Evolutionary conservation across 352 stramenopile species (phyloP).

Genomic region (Phytophthora meadii): DNA sequence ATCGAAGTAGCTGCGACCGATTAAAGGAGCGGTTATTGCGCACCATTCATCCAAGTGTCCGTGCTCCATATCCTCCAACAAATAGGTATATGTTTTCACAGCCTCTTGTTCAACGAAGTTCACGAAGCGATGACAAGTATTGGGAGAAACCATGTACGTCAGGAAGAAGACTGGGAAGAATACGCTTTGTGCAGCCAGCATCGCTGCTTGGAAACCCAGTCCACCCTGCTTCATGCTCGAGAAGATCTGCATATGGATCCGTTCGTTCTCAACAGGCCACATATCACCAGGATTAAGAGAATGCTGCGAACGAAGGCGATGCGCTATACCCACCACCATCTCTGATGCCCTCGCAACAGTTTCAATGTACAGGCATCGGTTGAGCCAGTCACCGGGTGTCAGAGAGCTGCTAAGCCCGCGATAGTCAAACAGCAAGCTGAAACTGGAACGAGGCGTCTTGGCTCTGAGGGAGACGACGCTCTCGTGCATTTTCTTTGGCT

Average conservation of each 20-base stretch:
- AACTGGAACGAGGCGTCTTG: conserved; percentile 43
- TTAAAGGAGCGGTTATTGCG: conserved; percentile 55
- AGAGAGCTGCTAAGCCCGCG: conserved; percentile 58
- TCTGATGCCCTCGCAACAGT: conserved; percentile 74
- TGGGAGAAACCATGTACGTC: conserved; percentile 85
- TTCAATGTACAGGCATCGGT: conserved; percentile 82
- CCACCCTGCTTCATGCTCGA: conserved; percentile 89
- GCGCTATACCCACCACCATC: conserved; percentile 74
- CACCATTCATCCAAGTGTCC: conserved; percentile 81
- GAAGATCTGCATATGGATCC: conserved; percentile 94
- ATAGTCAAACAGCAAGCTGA: conserved; percentile 61
- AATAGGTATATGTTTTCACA: conserved; percentile 89
- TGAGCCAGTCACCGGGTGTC: conserved; percentile 68
- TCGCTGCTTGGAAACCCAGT: conserved; percentile 67
- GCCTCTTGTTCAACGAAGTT: conserved; percentile 93
- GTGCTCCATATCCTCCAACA: conserved; percentile 89
- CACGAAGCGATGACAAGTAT: conserved; percentile 89
- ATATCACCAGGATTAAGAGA: conserved; percentile 70
- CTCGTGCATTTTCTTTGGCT: conserved; percentile 46
- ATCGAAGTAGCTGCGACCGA: conserved; percentile 88
- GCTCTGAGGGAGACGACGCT: conserved; percentile 43
- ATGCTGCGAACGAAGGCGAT: conserved; percentile 83
- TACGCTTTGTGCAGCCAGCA: conserved; percentile 83
- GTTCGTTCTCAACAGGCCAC: conserved; percentile 86
- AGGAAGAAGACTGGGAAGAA: conserved; percentile 89